Base-by-base conservation (phyloP, 2,329 filamentous ascomycete species). In the Colletotrichum lentis region DNA sequence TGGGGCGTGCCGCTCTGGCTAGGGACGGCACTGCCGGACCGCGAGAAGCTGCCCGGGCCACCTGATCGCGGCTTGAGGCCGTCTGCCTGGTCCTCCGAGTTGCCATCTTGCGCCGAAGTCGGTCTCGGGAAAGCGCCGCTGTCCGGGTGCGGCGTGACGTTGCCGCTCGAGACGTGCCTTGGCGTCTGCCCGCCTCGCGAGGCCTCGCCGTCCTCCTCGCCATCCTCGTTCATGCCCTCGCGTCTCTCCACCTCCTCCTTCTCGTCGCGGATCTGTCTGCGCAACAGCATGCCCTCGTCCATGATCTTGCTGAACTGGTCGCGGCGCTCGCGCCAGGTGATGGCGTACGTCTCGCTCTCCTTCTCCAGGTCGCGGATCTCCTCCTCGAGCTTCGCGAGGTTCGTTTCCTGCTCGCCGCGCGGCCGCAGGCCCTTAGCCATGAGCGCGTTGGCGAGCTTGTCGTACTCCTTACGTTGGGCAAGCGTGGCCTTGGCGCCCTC, bases 221-320 rank as follows among this genome's bases (percentile, higher is more conserved):
- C 86, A 55, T 88, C 90, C 71, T 88, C 89, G 64, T 88, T 86
- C 88, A 93, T 93, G 37, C 93, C 93, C 78, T 96, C 93, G 62
- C 93, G 87, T 49, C 93, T 85, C 79, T 97, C 94, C 0, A 96
- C 92, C 79, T 97, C 94, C 77, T 97, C 94, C 80, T 97, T 97
- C 83, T 97, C 95, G 75, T 97, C 94, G 69, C 94, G 89, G 75
- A 98, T 97, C 77, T 96, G 85, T 56, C 92, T 86, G 66, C 94
- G 84, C 77, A 98, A 85, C 71, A 92, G 85, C 86, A 92, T 91
- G n/a, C 93, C 93, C 81, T 97, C 95, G 68, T 94, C 92, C 76
- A 97, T 92, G 74, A 98, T 94, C 64, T 88, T 86, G 66, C 90
- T 92, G 78, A 97, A 97, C 79, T 97, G 93, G 73, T 93, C 91